A percentile compares a stretch with the other conserved stretches of the same genome.
Conservation (phyloP, 2,329 filamentous ascomycete genomes). For the Trichophyton equinum region DNA sequence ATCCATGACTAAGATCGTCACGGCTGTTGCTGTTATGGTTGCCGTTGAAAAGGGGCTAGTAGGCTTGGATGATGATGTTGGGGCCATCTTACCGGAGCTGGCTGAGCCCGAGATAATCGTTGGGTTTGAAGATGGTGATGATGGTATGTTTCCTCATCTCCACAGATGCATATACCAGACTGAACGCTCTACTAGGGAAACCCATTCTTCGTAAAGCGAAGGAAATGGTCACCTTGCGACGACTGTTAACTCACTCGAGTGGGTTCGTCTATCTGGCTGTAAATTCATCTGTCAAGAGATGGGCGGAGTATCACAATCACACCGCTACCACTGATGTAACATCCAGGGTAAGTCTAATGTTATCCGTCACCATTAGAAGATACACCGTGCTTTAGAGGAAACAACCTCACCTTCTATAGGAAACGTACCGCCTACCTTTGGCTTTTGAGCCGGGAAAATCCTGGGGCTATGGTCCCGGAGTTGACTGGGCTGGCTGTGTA, state of each 20-base stretch:
- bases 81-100: slow-evolving; percentile 6
- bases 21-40: slow-evolving; percentile 7
- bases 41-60: slow-evolving; percentile 11
- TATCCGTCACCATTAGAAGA: neutral
- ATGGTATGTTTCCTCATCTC: neutral
- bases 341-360: neutral
- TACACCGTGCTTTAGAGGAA: neutral
- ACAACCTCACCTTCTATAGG: neutral
- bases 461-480: slow-evolving; percentile 38
- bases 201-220: neutral
- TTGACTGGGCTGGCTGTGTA: slow-evolving; percentile 40
- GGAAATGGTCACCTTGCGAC: neutral
- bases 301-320: neutral
- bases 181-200: neutral
- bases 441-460: slow-evolving; percentile 38
- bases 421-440: slow-evolving; percentile 25
- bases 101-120: slow-evolving; percentile 3
- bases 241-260: slow-evolving; percentile 8
- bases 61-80: slow-evolving; percentile 10
- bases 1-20: slow-evolving; percentile 13
- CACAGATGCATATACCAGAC: neutral
- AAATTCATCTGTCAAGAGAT: neutral
- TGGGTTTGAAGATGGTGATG: slow-evolving; percentile 5
- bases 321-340: neutral
- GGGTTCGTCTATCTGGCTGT: slow-evolving; percentile 7